These are phyloP conservation scores for Phyllosticta citriasiana DNA, from an alignment of 2,329 filamentous ascomycete genomes.

Conservation along the genomic window DNA sequence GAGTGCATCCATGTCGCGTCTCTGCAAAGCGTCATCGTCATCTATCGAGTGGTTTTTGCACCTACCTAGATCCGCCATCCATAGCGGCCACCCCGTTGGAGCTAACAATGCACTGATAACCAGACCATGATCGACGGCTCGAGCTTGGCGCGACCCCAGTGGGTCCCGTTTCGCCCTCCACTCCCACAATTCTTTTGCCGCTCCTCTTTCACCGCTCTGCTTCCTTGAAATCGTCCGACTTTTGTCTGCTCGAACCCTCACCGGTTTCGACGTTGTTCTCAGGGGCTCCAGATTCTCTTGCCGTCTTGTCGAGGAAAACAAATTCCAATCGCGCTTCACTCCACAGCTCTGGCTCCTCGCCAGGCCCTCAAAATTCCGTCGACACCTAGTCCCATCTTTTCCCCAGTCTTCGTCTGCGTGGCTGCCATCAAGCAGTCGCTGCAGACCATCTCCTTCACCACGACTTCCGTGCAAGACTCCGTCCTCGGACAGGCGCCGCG, in stretches of 20 bases:
- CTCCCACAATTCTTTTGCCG: background rate
- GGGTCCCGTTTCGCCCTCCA: background rate
- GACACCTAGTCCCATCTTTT: background rate
- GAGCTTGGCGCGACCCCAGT: background rate
- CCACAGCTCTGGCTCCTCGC: background rate
- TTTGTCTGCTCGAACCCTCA: background rate
- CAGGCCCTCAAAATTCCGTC: background rate
- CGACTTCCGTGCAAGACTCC: constrained; percentile 1
- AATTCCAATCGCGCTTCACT: background rate
- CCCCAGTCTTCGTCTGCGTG: constrained; percentile 2
- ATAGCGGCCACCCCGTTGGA: background rate
- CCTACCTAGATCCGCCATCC: background rate
- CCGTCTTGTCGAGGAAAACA: background rate
- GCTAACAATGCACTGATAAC: background rate
- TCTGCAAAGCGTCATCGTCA: too few relatives aligned
- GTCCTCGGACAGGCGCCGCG: constrained; percentile 8
- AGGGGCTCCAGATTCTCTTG: background rate
- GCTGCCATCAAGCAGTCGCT: constrained; percentile 6
- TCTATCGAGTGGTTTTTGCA: too few relatives aligned
- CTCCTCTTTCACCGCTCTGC: constrained; percentile 6
- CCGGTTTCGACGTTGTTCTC: background rate
- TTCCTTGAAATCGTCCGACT: background rate
- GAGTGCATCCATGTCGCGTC: too few relatives aligned
- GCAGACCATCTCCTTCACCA: constrained; percentile 6
- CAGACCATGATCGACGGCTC: background rate